A percentile compares a stretch with the other conserved stretches of the same genome.
Conservation (phyloP, 2,329 filamentous ascomycete genomes). For the Pseudopyrenochaeta lycopersici region DNA sequence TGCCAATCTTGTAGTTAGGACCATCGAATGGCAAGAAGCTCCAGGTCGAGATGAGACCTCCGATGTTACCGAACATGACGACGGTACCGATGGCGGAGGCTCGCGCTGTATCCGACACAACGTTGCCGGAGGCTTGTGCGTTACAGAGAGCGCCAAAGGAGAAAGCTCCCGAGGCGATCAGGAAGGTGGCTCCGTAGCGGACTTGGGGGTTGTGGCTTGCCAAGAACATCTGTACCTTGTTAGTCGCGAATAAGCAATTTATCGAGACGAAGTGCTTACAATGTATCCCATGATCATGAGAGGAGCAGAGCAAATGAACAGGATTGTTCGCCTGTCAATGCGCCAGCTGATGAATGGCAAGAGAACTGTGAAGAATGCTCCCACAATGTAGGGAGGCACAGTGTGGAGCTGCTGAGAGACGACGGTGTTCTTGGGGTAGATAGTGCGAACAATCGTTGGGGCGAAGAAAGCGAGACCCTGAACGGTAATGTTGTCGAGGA, state of each 20-base stretch:
- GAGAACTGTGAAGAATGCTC: slow-evolving; percentile 71
- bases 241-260: slow-evolving; percentile 1
- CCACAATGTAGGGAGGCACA: slow-evolving; percentile 75
- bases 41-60: slow-evolving; percentile 73
- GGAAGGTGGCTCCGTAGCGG: slow-evolving; percentile 75
- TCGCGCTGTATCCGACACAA: slow-evolving; percentile 74
- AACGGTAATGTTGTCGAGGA: slow-evolving; percentile 75
- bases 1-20: slow-evolving; percentile 74
- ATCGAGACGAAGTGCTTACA: background rate
- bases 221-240: slow-evolving; percentile 64
- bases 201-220: slow-evolving; percentile 59
- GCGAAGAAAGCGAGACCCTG: slow-evolving; percentile 75
- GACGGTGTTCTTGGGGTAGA: slow-evolving; percentile 67
- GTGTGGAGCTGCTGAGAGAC: slow-evolving; percentile 74
- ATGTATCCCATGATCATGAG: slow-evolving; percentile 68
- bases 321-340: slow-evolving; percentile 66
- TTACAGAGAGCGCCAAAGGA: slow-evolving; percentile 71
- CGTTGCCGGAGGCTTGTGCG: slow-evolving; percentile 74
- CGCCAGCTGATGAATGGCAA: slow-evolving; percentile 70
- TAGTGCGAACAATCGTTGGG: slow-evolving; percentile 74
- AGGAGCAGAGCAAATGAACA: slow-evolving; percentile 68
- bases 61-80: slow-evolving; percentile 78
- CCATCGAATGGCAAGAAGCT: slow-evolving; percentile 69
- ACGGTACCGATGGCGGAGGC: slow-evolving; percentile 72
- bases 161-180: slow-evolving; percentile 72